A percentile compares a stretch with the other conserved stretches of the same genome.
Conservation (phyloP, 805 yeast species). For the Wickerhamomyces tratensis region DNA sequence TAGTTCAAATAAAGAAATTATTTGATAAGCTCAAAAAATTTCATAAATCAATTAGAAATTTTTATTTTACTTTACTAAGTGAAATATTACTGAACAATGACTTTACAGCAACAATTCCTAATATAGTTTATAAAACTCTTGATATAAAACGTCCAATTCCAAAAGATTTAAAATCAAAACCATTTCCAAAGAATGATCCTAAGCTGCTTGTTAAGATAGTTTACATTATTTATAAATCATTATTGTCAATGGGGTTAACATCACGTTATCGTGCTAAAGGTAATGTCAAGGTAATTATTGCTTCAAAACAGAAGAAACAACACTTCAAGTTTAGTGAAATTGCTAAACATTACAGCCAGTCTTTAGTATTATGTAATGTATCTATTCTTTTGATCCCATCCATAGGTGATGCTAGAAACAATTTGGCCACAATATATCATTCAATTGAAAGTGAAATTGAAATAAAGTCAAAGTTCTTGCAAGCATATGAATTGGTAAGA, state of each 20-base stretch:
- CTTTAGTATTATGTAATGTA: conserved; percentile 36
- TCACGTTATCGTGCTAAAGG: conserved; percentile 40
- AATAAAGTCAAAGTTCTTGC: conserved; percentile 7
- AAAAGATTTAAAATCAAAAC: conserved; percentile 3
- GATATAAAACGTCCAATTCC: neutral
- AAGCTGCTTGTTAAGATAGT: conserved; percentile 18
- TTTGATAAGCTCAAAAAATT: conserved; percentile 42
- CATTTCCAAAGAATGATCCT: conserved; percentile 5
- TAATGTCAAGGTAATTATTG: too few species aligned
- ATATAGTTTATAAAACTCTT: conserved; percentile 7
- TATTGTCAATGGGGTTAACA: conserved; percentile 46
- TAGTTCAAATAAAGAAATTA: conserved; percentile 49
- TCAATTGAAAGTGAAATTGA: conserved; percentile 16
- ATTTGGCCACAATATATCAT: conserved; percentile 47
- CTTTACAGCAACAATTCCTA: conserved; percentile 18
- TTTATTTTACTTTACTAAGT: conserved; percentile 35
- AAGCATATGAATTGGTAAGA: conserved; percentile 35
- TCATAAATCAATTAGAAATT: conserved; percentile 34
- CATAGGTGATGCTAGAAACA: conserved; percentile 57
- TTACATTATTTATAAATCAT: conserved; percentile 37
- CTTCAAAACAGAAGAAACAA: conserved; percentile 18
- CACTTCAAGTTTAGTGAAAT: conserved; percentile 20
- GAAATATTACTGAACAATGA: conserved; percentile 29
- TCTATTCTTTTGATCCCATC: conserved; percentile 56
- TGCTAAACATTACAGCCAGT: conserved; percentile 13